phyloP scores from a whole-genome alignment of 495 filamentous ascomycete species.

The Aspergillus bridgeri region DNA sequence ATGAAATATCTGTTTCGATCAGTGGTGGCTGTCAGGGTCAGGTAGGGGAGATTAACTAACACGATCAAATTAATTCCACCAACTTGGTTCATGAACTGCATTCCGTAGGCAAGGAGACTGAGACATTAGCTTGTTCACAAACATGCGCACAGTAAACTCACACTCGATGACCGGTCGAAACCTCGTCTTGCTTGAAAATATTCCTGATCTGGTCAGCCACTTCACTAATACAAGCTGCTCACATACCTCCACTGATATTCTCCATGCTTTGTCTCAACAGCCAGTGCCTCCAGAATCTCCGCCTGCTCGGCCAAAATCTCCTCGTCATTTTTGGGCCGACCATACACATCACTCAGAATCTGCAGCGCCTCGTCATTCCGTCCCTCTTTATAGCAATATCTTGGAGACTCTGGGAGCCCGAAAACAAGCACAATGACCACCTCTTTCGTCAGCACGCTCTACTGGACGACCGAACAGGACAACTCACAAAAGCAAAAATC shows the following conservation, averaged over 20 bases:
- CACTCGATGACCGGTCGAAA: conserved; percentile 52
- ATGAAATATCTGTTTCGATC: conserved; percentile 12
- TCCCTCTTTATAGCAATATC: conserved; percentile 44
- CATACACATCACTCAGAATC: conserved; percentile 50
- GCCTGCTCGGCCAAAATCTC: conserved; percentile 42
- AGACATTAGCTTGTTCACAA: not conserved
- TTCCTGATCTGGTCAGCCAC: conserved; percentile 17
- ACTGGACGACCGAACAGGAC: not conserved
- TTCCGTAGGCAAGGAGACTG: conserved; percentile 45
- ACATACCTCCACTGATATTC: conserved; percentile 35
- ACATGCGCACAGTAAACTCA: too few relatives aligned
- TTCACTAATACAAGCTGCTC: not conserved
- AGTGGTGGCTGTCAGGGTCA: not conserved
- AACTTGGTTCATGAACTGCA: conserved; percentile 50
- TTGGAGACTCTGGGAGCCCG: conserved; percentile 43
- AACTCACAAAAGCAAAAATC: conserved; percentile 35
- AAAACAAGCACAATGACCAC: conserved; percentile 37
- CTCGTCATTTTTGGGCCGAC: conserved; percentile 36
- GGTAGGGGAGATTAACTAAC: conserved; percentile 15
- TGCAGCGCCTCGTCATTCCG: conserved; percentile 47
- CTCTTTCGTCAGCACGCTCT: conserved; percentile 9
- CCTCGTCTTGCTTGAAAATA: conserved; percentile 47
- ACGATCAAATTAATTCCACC: conserved; percentile 53
- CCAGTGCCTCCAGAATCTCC: conserved; percentile 45
- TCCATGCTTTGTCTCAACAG: conserved; percentile 40